A percentile compares a stretch with the other conserved stretches of the same genome.
Evolutionary conservation across 78 protist genomes (phyloP).

Genomic region (Goniomonas avonlea): DNA sequence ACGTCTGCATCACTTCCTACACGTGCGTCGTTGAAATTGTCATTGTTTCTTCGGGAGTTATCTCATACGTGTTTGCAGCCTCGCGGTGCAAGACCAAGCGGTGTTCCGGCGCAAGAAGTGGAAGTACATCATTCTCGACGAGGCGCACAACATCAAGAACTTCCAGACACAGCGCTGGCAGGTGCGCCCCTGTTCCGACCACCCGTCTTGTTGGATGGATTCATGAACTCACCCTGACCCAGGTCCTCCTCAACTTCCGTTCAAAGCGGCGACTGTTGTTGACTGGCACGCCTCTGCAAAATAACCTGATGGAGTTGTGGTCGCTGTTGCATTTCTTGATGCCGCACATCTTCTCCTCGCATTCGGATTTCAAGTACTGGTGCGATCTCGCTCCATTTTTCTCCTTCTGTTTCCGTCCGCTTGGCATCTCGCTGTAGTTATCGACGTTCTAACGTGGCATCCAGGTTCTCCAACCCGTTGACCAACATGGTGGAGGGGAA

Average conservation of each 20-base stretch:
- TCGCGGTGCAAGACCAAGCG: slow-evolving; percentile 52
- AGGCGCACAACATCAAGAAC: slow-evolving; percentile 94
- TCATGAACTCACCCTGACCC: too few species aligned
- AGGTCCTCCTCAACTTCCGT: slow-evolving; percentile 59
- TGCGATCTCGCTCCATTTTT: too few species aligned
- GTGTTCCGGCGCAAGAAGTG: slow-evolving; percentile 66
- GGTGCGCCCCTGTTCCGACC: too few species aligned
- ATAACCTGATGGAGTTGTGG: slow-evolving; percentile 92
- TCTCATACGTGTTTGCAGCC: too few species aligned
- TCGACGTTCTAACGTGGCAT: too few species aligned
- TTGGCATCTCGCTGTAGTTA: too few species aligned
- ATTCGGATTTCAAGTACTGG: slow-evolving; percentile 75
- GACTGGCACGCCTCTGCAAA: slow-evolving; percentile 96
- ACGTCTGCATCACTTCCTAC: slow-evolving; percentile 85
- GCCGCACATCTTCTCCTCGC: slow-evolving; percentile 76
- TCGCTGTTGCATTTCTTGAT: slow-evolving; percentile 89
- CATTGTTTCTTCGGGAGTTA: too few species aligned
- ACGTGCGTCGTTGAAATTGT: too few species aligned
- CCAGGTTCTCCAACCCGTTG: slow-evolving; percentile 73
- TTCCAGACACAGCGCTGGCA: slow-evolving; percentile 71
- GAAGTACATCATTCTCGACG: slow-evolving; percentile 89
- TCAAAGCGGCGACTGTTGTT: slow-evolving; percentile 70
- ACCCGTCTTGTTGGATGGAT: too few species aligned
- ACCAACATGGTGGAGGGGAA: slow-evolving; percentile 61
- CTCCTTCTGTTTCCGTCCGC: too few species aligned